phyloP scores from a whole-genome alignment of 805 yeast genomes.

The Candida takata region DNA sequence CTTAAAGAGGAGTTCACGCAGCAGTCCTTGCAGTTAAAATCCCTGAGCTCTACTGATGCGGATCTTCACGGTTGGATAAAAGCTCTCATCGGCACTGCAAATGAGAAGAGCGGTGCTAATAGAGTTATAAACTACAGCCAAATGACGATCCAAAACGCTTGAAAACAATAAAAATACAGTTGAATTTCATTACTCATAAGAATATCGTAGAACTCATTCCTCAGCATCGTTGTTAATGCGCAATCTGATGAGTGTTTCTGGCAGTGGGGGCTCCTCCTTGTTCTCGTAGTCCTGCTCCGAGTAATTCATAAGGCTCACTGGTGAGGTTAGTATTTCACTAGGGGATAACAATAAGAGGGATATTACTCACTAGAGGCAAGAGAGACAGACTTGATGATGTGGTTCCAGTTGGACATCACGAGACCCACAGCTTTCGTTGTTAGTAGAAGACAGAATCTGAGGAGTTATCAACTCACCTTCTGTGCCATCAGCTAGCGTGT shows the following conservation, averaged over 20 bases:
- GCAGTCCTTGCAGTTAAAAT: conserved; percentile 19
- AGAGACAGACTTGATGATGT: conserved; percentile 51
- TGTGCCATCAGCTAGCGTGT: conserved; percentile 44
- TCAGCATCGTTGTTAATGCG: conserved; percentile 35
- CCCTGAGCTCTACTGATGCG: conserved; percentile 5
- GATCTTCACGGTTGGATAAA: conserved; percentile 25
- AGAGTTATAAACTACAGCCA: conserved; percentile 32
- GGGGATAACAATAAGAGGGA: not conserved
- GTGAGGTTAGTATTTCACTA: conserved; percentile 7
- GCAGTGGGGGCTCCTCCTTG: conserved; percentile 39
- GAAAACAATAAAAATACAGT: conserved; percentile 13
- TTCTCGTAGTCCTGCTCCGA: conserved; percentile 24
- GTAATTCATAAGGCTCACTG: conserved; percentile 36
- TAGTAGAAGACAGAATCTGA: conserved; percentile 3
- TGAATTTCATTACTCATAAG: conserved; percentile 3
- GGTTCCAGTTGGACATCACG: conserved; percentile 60
- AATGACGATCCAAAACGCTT: conserved; percentile 24
- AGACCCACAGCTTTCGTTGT: conserved; percentile 38
- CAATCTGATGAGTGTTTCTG: conserved; percentile 61
- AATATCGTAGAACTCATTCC: not conserved
- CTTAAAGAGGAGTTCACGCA: conserved; percentile 17
- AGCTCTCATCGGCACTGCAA: conserved; percentile 31
- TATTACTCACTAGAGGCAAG: conserved; percentile 38
- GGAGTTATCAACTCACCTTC: conserved; percentile 25
- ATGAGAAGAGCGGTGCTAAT: conserved; percentile 27